phyloP scores from a whole-genome alignment of 1,284 basidiomycete genomes.

The Rhodotorula sp. region DNA sequence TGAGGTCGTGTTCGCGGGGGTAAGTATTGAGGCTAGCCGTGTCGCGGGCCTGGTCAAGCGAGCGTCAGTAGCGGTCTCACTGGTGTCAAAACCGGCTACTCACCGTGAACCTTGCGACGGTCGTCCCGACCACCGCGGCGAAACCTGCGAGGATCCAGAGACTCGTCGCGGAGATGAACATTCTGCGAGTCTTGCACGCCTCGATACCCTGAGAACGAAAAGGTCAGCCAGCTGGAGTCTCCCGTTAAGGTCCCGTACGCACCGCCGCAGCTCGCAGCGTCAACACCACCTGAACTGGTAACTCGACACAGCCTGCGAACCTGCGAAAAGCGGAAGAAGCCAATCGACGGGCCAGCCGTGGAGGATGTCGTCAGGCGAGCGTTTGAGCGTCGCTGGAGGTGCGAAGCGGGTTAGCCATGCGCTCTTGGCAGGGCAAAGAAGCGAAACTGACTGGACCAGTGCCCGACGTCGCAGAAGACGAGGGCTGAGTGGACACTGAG shows the following conservation, averaged over 20 bases:
- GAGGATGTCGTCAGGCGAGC: neutral
- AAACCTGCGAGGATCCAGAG: neutral
- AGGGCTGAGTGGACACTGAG: neutral
- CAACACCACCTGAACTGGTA: slow-evolving; percentile 1
- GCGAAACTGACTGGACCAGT: slow-evolving; percentile 7
- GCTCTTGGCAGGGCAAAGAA: neutral
- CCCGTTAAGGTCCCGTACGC: neutral
- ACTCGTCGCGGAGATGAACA: neutral
- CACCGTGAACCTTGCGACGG: neutral
- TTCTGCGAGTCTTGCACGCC: neutral
- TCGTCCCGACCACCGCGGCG: neutral
- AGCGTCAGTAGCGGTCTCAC: too few species aligned
- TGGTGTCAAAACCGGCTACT: neutral
- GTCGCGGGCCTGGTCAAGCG: too few species aligned
- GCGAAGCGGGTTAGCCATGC: too few species aligned
- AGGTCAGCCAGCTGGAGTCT: neutral
- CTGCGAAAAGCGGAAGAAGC: neutral
- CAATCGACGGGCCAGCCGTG: slow-evolving; percentile 9
- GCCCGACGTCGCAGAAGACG: neutral
- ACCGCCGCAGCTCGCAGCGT: slow-evolving; percentile 5
- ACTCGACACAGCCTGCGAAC: neutral
- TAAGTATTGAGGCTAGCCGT: neutral
- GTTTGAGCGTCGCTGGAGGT: neutral
- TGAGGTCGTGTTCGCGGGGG: neutral
- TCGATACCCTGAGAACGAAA: neutral